Evolutionary conservation across 805 yeast species (phyloP).

Genomic region (Maudiozyma pseudohumilis): DNA sequence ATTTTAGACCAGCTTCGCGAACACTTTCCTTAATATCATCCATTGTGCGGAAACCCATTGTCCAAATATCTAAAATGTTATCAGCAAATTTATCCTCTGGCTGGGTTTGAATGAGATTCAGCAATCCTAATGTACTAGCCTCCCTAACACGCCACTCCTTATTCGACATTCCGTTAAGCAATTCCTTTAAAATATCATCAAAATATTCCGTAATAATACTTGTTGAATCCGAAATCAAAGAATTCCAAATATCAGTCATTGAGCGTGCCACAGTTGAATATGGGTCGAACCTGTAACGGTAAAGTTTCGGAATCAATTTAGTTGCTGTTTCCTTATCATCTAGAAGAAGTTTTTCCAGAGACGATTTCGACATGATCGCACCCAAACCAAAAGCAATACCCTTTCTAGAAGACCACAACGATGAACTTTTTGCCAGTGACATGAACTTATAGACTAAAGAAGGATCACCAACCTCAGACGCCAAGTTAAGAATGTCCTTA

Average conservation of each 20-base stretch:
- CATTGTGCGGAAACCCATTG: conserved; percentile 75
- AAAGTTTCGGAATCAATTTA: conserved; percentile 70
- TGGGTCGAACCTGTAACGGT: conserved; percentile 80
- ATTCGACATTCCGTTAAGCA: conserved; percentile 58
- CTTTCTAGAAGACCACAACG: conserved; percentile 84
- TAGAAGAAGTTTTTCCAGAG: conserved; percentile 51
- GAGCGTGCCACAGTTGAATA: conserved; percentile 60
- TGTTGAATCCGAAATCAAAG: conserved; percentile 49
- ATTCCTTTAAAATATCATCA: conserved; percentile 50
- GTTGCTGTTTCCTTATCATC: conserved; percentile 45
- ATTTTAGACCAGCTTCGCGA: conserved; percentile 61
- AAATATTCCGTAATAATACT: conserved; percentile 45
- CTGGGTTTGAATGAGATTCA: conserved; percentile 57
- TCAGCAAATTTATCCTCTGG: conserved; percentile 41
- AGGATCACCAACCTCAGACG: conserved; percentile 94
- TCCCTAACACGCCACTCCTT: conserved; percentile 92
- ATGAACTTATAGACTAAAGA: conserved; percentile 86
- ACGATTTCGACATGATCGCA: conserved; percentile 68
- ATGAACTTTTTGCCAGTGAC: conserved; percentile 80
- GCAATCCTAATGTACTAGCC: conserved; percentile 66
- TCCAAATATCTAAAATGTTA: conserved; percentile 64
- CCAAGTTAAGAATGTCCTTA: conserved; percentile 76
- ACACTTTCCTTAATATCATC: conserved; percentile 95
- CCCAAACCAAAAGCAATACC: conserved; percentile 94
- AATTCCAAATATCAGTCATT: conserved; percentile 83